These are phyloP conservation scores for Malassezia arunalokei DNA, from an alignment of 1,284 basidiomycete genomes.

Conservation along the genomic window DNA sequence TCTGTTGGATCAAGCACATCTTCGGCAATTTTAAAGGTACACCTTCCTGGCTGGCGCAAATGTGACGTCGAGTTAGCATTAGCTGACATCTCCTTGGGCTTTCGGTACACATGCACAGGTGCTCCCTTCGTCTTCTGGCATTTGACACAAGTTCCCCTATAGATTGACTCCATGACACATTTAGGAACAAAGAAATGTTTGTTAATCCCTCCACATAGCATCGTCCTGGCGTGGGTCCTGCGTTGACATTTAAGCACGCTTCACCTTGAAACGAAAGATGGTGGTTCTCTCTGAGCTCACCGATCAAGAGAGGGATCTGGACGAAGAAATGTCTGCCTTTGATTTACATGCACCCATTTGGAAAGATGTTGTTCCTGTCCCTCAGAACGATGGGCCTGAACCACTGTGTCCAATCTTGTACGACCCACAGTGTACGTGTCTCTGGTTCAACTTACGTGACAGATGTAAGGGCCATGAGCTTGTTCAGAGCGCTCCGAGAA, in stretches of 20 bases:
- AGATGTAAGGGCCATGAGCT: constrained; percentile 37
- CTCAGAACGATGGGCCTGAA: constrained; percentile 28
- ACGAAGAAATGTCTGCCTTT: constrained; percentile 10
- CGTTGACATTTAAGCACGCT: neutral
- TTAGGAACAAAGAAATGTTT: neutral
- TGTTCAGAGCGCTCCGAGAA: constrained; percentile 27
- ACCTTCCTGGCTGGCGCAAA: neutral
- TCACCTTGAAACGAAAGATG: neutral
- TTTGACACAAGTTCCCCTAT: neutral
- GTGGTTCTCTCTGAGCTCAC: constrained; percentile 3
- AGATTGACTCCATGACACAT: neutral
- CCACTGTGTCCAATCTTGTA: constrained; percentile 43
- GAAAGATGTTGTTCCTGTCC: constrained; percentile 28
- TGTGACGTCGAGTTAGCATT: neutral
- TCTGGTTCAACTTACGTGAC: neutral
- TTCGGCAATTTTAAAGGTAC: neutral
- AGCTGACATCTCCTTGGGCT: neutral
- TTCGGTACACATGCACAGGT: neutral
- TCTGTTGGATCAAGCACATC: neutral
- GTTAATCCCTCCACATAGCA: constrained; percentile 10
- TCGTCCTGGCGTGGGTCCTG: neutral
- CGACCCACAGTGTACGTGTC: constrained; percentile 21
- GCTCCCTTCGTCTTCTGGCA: neutral
- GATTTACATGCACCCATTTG: constrained; percentile 22
- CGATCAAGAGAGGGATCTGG: neutral